Base-by-base conservation (phyloP, 129 eudicot species). In the Calendula officinalis region DNA sequence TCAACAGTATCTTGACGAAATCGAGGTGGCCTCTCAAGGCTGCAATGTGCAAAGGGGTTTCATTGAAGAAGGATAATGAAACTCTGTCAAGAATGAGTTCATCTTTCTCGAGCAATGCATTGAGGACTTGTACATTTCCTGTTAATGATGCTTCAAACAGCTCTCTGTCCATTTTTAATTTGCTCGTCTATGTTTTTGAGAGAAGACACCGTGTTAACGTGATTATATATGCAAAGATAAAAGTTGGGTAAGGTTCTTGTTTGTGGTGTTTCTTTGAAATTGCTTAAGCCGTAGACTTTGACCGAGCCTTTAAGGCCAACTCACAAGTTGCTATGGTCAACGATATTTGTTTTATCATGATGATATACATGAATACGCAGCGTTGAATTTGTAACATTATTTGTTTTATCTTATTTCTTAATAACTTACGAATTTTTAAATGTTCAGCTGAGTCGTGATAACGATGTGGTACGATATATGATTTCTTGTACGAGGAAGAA, bases 11-110 rank as follows among this genome's bases (percentile, higher is more conserved):
- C 27, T 10, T 56, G 6, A 40, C 38, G 14, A 64, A 56, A n/a
- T n/a, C n/a, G n/a, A n/a, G n/a, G n/a, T n/a, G 72, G 52, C 78
- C 78, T 64, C 56, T 46, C 43, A 47, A 13, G 78, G 78, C 43
- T 3, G 72, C 72, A 64, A 73, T 73, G 54, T 56, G 60, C 50
- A 73, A 48, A 4, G 78, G 78, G 5, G 66, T 64, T 36, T 73
- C 71, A 7, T 30, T 64, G 44, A 64, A 64, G 51, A 35, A 22
- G 32, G 60, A 43, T 32, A 72, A 71, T 35, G 71, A 11, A 54
- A 72, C 32, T 34, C 77, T 64, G 11, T 72, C 65, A 6, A 72
- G 71, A 72, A 72, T n/a, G 50, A 72, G 51, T 15, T 72, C 35
- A 34, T 72, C 77, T 43, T 72, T 42, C 4, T 16, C 41, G 22